Percentiles rank a stretch among this genome's conserved stretches.
Evolutionary conservation across 345 rosid genomes (phyloP).

Genomic region (Linum tenue): DNA sequence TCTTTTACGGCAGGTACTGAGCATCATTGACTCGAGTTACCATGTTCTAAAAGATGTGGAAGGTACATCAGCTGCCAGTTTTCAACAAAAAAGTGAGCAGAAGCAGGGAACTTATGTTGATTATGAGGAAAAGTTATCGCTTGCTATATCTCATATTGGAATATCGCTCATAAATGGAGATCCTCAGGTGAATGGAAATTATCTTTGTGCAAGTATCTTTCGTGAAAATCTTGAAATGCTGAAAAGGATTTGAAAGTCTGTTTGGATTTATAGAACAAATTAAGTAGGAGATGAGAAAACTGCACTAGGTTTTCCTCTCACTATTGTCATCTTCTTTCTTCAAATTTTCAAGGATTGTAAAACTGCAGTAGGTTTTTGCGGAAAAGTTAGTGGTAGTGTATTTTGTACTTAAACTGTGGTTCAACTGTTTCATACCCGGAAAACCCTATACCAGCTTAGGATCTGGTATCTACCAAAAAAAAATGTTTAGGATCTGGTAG

Average conservation of each 20-base stretch:
- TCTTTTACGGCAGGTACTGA: constrained; percentile 50
- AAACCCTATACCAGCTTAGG: too few species aligned
- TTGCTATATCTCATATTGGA: constrained; percentile 55
- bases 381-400: too few species aligned
- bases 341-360: too few species aligned
- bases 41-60: constrained; percentile 47
- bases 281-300: background rate
- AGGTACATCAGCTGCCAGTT: constrained; percentile 23
- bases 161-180: constrained; percentile 65
- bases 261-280: background rate
- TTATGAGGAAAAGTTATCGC: constrained; percentile 60
- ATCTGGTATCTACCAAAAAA: too few species aligned
- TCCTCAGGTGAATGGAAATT: constrained; percentile 51
- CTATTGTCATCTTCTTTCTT: too few species aligned
- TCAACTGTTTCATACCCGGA: too few species aligned
- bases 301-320: too few species aligned
- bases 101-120: constrained; percentile 36
- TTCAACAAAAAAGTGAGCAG: constrained; percentile 35
- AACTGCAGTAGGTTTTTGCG: too few species aligned
- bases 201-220: background rate
- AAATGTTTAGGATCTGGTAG: too few species aligned
- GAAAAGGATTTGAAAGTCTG: constrained; percentile 6
- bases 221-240: background rate
- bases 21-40: constrained; percentile 69
- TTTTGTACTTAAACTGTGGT: too few species aligned